Evolutionary conservation across 2,329 filamentous ascomycete species (phyloP).

Genomic region (Fusarium verticillioides): DNA sequence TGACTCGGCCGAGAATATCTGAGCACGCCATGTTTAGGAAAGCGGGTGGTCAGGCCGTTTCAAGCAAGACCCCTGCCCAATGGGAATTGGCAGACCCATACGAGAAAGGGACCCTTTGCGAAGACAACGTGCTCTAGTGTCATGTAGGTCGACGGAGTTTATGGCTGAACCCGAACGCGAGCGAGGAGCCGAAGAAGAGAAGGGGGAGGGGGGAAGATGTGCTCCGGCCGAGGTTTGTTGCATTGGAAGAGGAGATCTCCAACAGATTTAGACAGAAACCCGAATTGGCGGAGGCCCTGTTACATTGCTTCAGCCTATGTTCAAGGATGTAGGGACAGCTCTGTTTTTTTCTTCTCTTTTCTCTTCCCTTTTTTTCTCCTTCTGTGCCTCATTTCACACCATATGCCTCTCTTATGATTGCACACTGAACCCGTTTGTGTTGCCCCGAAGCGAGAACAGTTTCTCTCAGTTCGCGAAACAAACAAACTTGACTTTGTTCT

Average conservation of each 20-base stretch:
- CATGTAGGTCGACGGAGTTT: conserved; percentile 9
- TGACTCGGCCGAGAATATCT: conserved; percentile 30
- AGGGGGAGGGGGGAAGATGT: conserved; percentile 8
- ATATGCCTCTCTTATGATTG: neutral
- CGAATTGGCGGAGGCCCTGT: neutral
- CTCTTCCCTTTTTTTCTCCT: neutral
- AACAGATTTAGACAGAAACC: neutral
- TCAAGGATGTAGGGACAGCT: neutral
- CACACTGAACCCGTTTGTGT: neutral
- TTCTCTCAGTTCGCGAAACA: neutral
- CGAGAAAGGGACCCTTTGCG: conserved; percentile 10
- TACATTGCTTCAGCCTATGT: conserved; percentile 14
- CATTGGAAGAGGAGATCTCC: conserved; percentile 17
- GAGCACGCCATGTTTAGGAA: neutral
- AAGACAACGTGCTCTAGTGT: conserved; percentile 6
- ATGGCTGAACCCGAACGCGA: conserved; percentile 17
- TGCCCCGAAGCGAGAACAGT: neutral
- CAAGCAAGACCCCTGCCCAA: conserved; percentile 11
- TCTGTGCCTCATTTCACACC: neutral
- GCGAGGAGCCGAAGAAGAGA: conserved; percentile 18
- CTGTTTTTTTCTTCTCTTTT: neutral
- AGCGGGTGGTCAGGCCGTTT: neutral
- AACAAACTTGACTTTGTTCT: neutral
- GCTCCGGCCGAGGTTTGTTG: conserved; percentile 24
- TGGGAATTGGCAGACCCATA: neutral